Conservation (phyloP, 2,329 filamentous ascomycete species). For the Cladophialophora carrionii region DNA sequence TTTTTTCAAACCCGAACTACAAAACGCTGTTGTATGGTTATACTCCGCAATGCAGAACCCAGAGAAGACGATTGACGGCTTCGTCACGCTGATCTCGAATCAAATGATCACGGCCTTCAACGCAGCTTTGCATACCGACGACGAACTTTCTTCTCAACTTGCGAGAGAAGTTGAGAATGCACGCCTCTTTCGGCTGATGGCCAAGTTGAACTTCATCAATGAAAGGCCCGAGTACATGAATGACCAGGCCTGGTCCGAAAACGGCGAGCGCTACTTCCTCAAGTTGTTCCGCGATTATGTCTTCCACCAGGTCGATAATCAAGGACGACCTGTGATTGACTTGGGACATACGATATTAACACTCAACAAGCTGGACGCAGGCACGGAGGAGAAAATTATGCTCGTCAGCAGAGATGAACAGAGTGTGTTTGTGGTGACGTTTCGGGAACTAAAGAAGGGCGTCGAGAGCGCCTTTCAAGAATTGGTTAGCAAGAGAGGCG, state of each 20-base stretch:
- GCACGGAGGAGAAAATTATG: slow-evolving; percentile 80
- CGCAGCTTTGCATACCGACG: slow-evolving; percentile 75
- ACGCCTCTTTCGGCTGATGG: slow-evolving; percentile 73
- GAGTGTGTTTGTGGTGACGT: slow-evolving; percentile 83
- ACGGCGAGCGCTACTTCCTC: slow-evolving; percentile 85
- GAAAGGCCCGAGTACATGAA: slow-evolving; percentile 85
- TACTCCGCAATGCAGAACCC: slow-evolving; percentile 66
- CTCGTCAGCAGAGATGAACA: slow-evolving; percentile 89
- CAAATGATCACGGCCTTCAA: slow-evolving; percentile 78
- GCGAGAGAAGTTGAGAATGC: slow-evolving; percentile 87
- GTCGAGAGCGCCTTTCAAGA: slow-evolving; percentile 66
- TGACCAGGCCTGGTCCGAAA: slow-evolving; percentile 83
- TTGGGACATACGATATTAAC: slow-evolving; percentile 84
- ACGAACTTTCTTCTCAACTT: slow-evolving; percentile 72
- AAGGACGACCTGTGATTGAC: slow-evolving; percentile 81
- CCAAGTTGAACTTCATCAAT: slow-evolving; percentile 86
- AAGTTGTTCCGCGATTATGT: slow-evolving; percentile 97
- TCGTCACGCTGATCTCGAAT: slow-evolving; percentile 75
- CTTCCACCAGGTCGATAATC: slow-evolving; percentile 90
- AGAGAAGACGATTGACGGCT: slow-evolving; percentile 74
- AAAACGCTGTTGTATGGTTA: slow-evolving; percentile 80
- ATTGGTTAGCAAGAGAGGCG: slow-evolving; percentile 45
- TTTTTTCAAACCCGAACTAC: slow-evolving; percentile 75
- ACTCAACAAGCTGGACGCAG: slow-evolving; percentile 90
- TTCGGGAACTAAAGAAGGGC: slow-evolving; percentile 78